A percentile compares a stretch with the other conserved stretches of the same genome.
Evolutionary conservation across 1,139 yeast genomes (phyloP).

Genomic region (Protomyces macrosporus): DNA sequence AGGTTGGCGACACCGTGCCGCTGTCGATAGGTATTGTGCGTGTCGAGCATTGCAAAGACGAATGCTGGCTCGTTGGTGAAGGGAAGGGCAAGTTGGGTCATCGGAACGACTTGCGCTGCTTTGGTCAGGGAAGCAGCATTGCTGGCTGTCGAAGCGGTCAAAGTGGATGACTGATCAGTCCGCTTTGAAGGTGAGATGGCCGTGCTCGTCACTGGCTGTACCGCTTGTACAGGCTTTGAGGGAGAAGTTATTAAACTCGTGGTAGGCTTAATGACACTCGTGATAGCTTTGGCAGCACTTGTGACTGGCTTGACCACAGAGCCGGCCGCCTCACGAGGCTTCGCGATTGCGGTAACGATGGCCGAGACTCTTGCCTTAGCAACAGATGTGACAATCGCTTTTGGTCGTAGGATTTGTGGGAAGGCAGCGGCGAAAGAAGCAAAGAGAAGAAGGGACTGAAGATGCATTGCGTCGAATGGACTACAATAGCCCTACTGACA

Average conservation of each 20-base stretch:
- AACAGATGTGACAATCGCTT: not conserved
- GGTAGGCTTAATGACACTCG: too few relatives aligned
- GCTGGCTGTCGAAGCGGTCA: too few relatives aligned
- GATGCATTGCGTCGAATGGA: not conserved
- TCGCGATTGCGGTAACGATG: not conserved
- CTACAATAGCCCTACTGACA: too few relatives aligned
- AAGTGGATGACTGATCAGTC: too few relatives aligned
- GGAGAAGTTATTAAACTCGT: too few relatives aligned
- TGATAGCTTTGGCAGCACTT: too few relatives aligned
- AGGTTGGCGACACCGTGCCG: slow-evolving; percentile 52
- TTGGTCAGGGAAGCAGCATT: too few relatives aligned
- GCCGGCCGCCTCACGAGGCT: too few relatives aligned
- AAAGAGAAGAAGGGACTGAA: not conserved
- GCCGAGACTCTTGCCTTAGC: not conserved
- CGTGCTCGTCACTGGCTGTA: too few relatives aligned
- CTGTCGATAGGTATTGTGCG: slow-evolving; percentile 59
- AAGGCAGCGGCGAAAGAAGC: not conserved
- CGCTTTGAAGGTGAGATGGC: too few relatives aligned
- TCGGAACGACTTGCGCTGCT: not conserved
- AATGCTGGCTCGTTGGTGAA: slow-evolving; percentile 32
- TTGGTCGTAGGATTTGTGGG: not conserved
- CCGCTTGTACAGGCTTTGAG: too few relatives aligned
- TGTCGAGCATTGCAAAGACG: slow-evolving; percentile 42
- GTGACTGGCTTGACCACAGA: too few relatives aligned
- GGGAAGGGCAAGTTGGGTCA: slow-evolving; percentile 1